Percentiles rank a stretch among this genome's conserved stretches.
phyloP scores from a whole-genome alignment of 1,284 basidiomycete genomes.

The Cutaneotrichosporon curvatum region DNA sequence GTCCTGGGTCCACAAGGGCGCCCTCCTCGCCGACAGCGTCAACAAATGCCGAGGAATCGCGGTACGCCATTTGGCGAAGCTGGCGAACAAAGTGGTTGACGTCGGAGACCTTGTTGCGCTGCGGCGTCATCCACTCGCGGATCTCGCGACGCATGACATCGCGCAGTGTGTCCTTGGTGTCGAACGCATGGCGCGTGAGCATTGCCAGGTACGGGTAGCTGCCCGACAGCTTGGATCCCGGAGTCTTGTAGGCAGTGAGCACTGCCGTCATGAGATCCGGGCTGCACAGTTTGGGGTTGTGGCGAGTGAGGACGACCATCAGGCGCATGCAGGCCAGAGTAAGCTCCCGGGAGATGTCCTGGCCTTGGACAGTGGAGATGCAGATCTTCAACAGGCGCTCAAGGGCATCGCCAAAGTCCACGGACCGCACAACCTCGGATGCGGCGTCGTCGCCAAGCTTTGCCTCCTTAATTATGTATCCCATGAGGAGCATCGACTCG shows the following conservation, averaged over 20 bases:
- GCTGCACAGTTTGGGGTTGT: constrained; percentile 59
- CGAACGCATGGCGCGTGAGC: constrained; percentile 83
- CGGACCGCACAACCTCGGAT: constrained; percentile 3
- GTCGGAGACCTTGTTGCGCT: constrained; percentile 65
- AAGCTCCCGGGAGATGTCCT: constrained; percentile 56
- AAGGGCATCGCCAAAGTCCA: constrained; percentile 40
- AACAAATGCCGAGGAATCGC: constrained; percentile 73
- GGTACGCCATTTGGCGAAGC: constrained; percentile 71
- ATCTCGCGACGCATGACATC: constrained; percentile 76
- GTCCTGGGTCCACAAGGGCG: constrained; percentile 61
- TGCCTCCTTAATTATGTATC: constrained; percentile 60
- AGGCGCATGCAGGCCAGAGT: constrained; percentile 70
- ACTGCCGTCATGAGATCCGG: constrained; percentile 59
- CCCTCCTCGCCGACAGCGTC: constrained; percentile 64
- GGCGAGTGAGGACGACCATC: constrained; percentile 71
- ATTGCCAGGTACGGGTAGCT: constrained; percentile 78
- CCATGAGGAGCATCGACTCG: constrained; percentile 69
- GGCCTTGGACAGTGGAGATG: constrained; percentile 58
- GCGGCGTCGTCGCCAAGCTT: constrained; percentile 26
- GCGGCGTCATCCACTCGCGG: constrained; percentile 63
- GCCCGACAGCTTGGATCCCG: constrained; percentile 46
- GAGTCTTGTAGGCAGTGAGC: constrained; percentile 56
- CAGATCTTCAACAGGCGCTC: constrained; percentile 63
- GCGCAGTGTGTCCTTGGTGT: constrained; percentile 62
- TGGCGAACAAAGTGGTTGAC: constrained; percentile 66